phyloP scores from a whole-genome alignment of 2,329 filamentous ascomycete species.

The Talaromyces sp. region DNA sequence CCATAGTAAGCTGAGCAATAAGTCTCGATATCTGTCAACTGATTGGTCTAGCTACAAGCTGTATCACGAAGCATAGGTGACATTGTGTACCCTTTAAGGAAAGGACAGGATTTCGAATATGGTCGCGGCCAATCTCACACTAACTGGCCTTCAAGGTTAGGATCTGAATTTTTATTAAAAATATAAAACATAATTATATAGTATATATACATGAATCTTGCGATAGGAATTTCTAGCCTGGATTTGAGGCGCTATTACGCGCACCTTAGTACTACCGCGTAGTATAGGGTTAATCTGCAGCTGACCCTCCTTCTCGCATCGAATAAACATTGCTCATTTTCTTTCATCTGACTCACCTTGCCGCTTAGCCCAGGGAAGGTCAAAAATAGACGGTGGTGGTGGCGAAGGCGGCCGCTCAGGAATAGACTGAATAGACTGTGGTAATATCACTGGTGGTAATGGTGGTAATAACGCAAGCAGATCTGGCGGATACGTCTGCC shows the following conservation, averaged over 20 bases:
- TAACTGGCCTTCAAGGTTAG: background rate
- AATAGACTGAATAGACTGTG: constrained; percentile 2
- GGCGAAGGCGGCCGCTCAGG: constrained; percentile 1
- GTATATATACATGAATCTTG: background rate
- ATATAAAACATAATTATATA: background rate
- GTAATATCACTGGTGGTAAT: background rate
- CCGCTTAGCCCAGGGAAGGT: background rate
- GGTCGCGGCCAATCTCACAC: background rate
- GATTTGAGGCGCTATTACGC: background rate
- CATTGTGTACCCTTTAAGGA: background rate
- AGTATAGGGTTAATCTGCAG: background rate
- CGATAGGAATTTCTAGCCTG: background rate
- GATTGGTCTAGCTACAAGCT: background rate
- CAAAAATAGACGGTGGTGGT: constrained; percentile 1
- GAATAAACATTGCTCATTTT: background rate
- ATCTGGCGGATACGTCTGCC: background rate
- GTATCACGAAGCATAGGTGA: background rate
- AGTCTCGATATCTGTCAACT: background rate
- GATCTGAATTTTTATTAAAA: background rate
- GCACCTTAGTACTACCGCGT: background rate
- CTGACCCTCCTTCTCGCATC: background rate
- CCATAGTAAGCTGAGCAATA: background rate
- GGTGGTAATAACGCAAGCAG: background rate
- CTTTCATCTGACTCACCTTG: background rate
- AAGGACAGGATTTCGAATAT: background rate